A percentile compares a stretch with the other conserved stretches of the same genome.
These are phyloP conservation scores for Dalbergia cultrata DNA, from an alignment of 306 rosid species.

Conservation along the genomic window DNA sequence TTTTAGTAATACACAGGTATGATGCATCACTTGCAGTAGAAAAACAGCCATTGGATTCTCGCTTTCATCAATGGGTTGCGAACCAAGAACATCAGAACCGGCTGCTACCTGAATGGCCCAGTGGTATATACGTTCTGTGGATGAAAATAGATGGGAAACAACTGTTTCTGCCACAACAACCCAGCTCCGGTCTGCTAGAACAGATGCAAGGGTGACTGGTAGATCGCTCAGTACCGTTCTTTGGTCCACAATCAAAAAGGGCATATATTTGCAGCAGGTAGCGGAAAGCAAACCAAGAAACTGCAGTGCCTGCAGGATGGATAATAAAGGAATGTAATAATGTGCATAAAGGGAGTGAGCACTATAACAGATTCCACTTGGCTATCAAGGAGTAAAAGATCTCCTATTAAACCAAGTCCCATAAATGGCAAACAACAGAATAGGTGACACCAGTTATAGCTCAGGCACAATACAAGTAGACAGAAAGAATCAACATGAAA, in stretches of 20 bases:
- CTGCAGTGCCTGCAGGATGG: conserved; percentile 65
- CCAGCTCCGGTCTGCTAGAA: conserved; percentile 71
- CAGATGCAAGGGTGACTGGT: conserved; percentile 81
- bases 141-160: conserved; percentile 65
- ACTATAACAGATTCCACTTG: conserved; percentile 28
- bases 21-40: conserved; percentile 64
- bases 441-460: neutral
- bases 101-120: conserved; percentile 49
- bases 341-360: conserved; percentile 24
- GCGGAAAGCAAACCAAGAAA: conserved; percentile 84
- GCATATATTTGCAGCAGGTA: conserved; percentile 88
- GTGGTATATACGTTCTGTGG: conserved; percentile 71
- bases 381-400: conserved; percentile 16
- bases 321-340: conserved; percentile 17
- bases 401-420: neutral
- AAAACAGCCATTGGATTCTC: conserved; percentile 65
- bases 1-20: conserved; percentile 66
- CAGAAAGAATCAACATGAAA: conserved; percentile 15
- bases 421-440: conserved; percentile 23
- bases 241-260: conserved; percentile 75
- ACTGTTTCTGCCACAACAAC: conserved; percentile 59
- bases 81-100: conserved; percentile 47
- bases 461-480: neutral
- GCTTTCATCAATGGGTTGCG: conserved; percentile 77
- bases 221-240: conserved; percentile 70